These are phyloP conservation scores for Plantago ovata DNA, from an alignment of 257 asterid genomes.

Conservation along the genomic window DNA sequence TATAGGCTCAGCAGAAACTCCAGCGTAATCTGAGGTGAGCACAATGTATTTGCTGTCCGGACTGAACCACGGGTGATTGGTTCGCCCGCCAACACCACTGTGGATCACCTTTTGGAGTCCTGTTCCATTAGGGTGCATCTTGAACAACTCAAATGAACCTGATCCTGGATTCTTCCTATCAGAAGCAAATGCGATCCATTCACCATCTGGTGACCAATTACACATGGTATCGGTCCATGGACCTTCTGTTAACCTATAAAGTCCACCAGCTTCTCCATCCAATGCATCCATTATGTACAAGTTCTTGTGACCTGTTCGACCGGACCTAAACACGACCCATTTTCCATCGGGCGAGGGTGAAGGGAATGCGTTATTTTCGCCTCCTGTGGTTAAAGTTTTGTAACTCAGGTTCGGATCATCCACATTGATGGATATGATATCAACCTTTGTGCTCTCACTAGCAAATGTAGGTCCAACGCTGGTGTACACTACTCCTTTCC, in stretches of 20 bases:
- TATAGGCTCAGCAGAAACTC: constrained; percentile 86
- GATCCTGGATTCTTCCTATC: constrained; percentile 78
- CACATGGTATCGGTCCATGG: constrained; percentile 92
- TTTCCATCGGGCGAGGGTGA: constrained; percentile 91
- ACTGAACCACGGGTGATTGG: constrained; percentile 90
- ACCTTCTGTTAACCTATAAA: constrained; percentile 56
- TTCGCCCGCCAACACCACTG: constrained; percentile 76
- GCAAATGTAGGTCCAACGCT: constrained; percentile 72
- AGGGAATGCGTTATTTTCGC: constrained; percentile 80
- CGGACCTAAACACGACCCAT: constrained; percentile 83
- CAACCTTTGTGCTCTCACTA: constrained; percentile 67
- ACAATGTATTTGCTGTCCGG: constrained; percentile 72
- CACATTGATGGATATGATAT: constrained; percentile 63
- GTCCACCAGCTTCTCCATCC: constrained; percentile 60
- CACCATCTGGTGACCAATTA: constrained; percentile 85
- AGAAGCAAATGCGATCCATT: constrained; percentile 84
- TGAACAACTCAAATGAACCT: constrained; percentile 67
- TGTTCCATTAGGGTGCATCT: constrained; percentile 78
- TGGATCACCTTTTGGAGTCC: constrained; percentile 71
- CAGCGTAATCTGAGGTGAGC: constrained; percentile 78
- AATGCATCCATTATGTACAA: constrained; percentile 81
- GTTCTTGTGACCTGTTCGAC: constrained; percentile 81
- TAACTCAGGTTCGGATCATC: constrained; percentile 50
- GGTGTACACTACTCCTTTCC: constrained; percentile 78
- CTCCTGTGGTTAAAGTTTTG: constrained; percentile 52